These are phyloP conservation scores for Leucocoprinus birnbaumii DNA, from an alignment of 768 basidiomycete genomes.

Conservation along the genomic window DNA sequence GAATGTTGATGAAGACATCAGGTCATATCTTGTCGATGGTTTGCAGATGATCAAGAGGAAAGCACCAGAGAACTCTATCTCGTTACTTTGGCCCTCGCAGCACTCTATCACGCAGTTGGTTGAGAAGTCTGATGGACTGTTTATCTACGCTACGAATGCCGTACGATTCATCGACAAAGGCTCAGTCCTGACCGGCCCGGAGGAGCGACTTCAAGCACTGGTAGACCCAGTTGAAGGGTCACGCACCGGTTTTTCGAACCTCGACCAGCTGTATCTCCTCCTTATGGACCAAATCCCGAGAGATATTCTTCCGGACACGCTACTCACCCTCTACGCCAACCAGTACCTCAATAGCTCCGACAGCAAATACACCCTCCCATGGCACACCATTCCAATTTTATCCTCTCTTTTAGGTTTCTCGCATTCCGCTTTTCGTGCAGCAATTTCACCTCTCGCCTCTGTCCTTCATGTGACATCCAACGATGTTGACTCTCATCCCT, in stretches of 20 bases:
- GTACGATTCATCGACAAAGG: slow-evolving; percentile 18
- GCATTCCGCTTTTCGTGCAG: too few relatives aligned
- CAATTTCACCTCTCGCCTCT: too few relatives aligned
- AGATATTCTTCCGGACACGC: not conserved
- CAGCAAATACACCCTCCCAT: too few relatives aligned
- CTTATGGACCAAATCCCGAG: not conserved
- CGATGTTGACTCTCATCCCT: too few relatives aligned
- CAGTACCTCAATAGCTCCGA: too few relatives aligned
- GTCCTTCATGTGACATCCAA: too few relatives aligned
- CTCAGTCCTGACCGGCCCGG: not conserved
- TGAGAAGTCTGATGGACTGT: slow-evolving; percentile 18
- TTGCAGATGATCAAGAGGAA: not conserved
- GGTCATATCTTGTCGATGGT: not conserved
- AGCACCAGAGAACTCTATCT: not conserved
- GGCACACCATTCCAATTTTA: too few relatives aligned
- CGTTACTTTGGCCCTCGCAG: slow-evolving; percentile 18
- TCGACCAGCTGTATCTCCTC: not conserved
- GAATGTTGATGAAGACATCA: slow-evolving; percentile 5
- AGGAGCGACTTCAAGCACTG: too few relatives aligned
- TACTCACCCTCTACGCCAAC: not conserved
- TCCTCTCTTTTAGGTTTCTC: too few relatives aligned
- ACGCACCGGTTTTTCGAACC: not conserved
- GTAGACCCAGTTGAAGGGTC: too few relatives aligned
- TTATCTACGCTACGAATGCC: slow-evolving; percentile 23
- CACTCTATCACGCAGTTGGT: slow-evolving; percentile 16